Evolutionary conservation across 768 basidiomycete species (phyloP), one percentile per base, ranked within the genome.

Genomic region (Lentinus brumalis): DNA sequence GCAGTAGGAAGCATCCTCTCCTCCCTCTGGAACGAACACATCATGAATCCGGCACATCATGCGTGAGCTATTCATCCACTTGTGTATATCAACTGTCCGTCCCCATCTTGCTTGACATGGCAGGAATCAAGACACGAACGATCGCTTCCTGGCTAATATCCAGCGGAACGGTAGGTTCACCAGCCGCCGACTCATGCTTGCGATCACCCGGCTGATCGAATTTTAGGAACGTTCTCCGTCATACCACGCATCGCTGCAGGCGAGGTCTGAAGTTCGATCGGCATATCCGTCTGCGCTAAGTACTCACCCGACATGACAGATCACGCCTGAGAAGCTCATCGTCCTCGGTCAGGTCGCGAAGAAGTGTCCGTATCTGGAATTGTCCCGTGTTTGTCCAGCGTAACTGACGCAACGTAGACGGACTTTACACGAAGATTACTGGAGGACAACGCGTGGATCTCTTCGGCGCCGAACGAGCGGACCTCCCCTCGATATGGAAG

Each of bases 191-290:
- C 26, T 18, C 12, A 18, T 15, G 46, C 42, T 40, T 5, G 29
- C 46, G 30, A 5, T 16, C 15, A n/a, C 29, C 7, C 29, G 15
- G 35, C 16, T 50, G 15, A 57, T 14, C 45, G 44, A 10, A 16
- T 9, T 21, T 9, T 44, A 78, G 81, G 82, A 11, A 86, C 88
- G 1, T 91, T 86, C 71, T 85, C 83, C 7, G 87, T 92, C 57
- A 79, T 92, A 21, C 90, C 90, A 31, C 82, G 89, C 40, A 80
- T 91, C 16, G 76, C 88, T 0, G 89, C 81, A 2, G 90, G 90
- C 35, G 90, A 91, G 73, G 81, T 79, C 42, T 11, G 56, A 51
- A 12, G 16, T 6, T 3, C 18, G 12, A 26, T 18, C 21, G n/a
- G 31, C 18, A 21, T 5, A n/a, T n/a, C 21, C 3, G 16, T 29